Evolutionary conservation across 805 yeast species (phyloP).

Genomic region (Cyberlindnera mycetangii): DNA sequence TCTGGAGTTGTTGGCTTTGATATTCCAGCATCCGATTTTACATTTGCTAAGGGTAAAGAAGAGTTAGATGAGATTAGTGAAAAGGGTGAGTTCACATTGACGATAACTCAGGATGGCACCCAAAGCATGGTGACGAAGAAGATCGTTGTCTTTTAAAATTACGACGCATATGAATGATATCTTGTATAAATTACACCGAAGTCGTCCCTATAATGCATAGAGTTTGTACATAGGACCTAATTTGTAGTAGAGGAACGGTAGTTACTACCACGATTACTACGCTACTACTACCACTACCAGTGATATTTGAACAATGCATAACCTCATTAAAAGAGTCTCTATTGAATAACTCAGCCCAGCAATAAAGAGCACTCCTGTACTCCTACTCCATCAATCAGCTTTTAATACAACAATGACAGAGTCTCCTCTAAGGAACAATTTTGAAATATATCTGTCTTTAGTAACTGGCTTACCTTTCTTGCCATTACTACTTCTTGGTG

Average conservation of each 20-base stretch:
- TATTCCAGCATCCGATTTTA: slow-evolving; percentile 22
- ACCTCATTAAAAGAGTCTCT: slow-evolving; percentile 6
- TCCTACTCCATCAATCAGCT: slow-evolving; percentile 29
- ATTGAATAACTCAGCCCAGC: not conserved
- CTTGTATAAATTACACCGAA: not conserved
- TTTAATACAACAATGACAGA: slow-evolving; percentile 82
- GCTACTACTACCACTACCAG: no score
- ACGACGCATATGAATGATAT: no score
- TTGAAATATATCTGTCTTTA: slow-evolving; percentile 78
- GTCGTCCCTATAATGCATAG: not conserved
- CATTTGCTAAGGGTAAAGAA: slow-evolving; percentile 3
- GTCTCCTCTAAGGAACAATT: slow-evolving; percentile 93
- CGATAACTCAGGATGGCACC: slow-evolving; percentile 16
- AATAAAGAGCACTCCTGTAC: no score
- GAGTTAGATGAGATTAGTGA: slow-evolving; percentile 13
- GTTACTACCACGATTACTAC: no score
- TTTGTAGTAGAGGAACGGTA: no score
- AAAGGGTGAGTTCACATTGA: slow-evolving; percentile 21
- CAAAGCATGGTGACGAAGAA: slow-evolving; percentile 16
- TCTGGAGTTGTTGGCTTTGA: slow-evolving; percentile 11
- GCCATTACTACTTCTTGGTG: slow-evolving; percentile 59
- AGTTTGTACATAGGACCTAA: slow-evolving; percentile 4
- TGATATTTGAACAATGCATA: slow-evolving; percentile 5
- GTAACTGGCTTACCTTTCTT: slow-evolving; percentile 65
- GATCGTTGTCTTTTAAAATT: slow-evolving; percentile 15